Evolutionary conservation across 306 rosid genomes (phyloP).

Genomic region (Lotus japonicus): DNA sequence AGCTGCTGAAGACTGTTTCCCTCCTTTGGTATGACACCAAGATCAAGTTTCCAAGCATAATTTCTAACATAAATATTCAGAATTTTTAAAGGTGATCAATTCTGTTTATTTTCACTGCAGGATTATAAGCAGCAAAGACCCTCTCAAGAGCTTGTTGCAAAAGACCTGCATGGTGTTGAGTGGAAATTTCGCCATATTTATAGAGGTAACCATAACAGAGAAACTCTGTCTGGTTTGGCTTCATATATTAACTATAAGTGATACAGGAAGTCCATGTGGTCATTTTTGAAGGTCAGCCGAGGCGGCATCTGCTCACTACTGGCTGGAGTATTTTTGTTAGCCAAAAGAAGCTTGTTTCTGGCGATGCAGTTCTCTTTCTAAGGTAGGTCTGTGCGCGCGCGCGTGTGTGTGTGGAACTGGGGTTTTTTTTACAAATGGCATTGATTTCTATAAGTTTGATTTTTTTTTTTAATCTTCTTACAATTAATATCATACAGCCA

Average conservation of each 20-base stretch:
- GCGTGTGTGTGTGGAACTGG: constrained; percentile 7
- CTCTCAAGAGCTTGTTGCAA: constrained; percentile 94
- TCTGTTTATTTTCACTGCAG: constrained; percentile 31
- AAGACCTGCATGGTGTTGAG: constrained; percentile 85
- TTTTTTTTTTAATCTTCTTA: background rate
- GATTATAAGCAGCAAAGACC: constrained; percentile 94
- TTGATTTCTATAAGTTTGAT: background rate
- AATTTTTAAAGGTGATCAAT: constrained; percentile 12
- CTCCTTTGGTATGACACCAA: constrained; percentile 64
- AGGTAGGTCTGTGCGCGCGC: constrained; percentile 57
- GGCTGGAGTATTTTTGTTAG: constrained; percentile 96
- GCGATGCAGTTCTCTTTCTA: constrained; percentile 94
- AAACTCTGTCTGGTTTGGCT: constrained; percentile 14
- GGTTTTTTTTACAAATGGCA: background rate
- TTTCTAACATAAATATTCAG: background rate
- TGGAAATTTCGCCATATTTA: constrained; percentile 93
- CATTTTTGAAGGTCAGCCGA: constrained; percentile 89
- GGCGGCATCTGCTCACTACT: constrained; percentile 93
- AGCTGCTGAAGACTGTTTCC: constrained; percentile 98
- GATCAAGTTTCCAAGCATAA: background rate
- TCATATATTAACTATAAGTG: constrained; percentile 18
- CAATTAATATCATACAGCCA: background rate
- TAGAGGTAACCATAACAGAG: constrained; percentile 49
- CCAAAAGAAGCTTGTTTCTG: constrained; percentile 92
- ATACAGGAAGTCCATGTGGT: constrained; percentile 11